Conservation (phyloP, 2,329 filamentous ascomycete species). For the Sporothrix mexicana region DNA sequence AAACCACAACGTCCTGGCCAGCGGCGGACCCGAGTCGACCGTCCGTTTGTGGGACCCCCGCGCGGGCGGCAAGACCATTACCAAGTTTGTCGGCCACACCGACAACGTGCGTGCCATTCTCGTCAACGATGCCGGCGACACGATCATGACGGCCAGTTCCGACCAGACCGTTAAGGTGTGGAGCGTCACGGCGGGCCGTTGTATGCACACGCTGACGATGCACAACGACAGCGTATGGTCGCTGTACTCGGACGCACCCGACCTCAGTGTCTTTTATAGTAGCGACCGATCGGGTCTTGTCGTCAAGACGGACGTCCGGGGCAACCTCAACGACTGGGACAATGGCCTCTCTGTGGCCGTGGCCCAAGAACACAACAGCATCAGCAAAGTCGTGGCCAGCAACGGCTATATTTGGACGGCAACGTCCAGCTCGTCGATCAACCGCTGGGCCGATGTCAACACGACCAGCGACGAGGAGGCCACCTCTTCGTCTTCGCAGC, state of each 20-base stretch:
- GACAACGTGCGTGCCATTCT: constrained; percentile 92
- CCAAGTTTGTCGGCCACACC: constrained; percentile 95
- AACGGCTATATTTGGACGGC: constrained; percentile 87
- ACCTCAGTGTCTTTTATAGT: constrained; percentile 90
- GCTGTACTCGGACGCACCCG: constrained; percentile 84
- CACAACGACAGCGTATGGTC: constrained; percentile 99
- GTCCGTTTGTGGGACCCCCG: constrained; percentile 91
- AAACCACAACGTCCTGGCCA: constrained; percentile 81
- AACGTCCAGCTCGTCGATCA: constrained; percentile 88
- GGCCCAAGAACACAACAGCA: constrained; percentile 86
- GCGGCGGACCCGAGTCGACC: constrained; percentile 91
- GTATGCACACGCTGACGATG: constrained; percentile 98
- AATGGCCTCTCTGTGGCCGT: constrained; percentile 83
- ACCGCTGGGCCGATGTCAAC: constrained; percentile 87
- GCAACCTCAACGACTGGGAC: constrained; percentile 74
- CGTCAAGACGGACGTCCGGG: constrained; percentile 92
- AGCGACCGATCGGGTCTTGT: constrained; percentile 89
- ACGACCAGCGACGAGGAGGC: constrained; percentile 53
- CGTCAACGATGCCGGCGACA: constrained; percentile 86
- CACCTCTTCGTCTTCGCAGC: background rate
- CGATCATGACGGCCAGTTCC: constrained; percentile 89
- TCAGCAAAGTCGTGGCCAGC: constrained; percentile 70
- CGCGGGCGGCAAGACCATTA: constrained; percentile 80
- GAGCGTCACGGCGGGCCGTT: constrained; percentile 92
- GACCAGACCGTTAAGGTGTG: constrained; percentile 98